Evolutionary conservation across 495 filamentous ascomycete genomes (phyloP).

Genomic region (Venustampulla echinocandica): DNA sequence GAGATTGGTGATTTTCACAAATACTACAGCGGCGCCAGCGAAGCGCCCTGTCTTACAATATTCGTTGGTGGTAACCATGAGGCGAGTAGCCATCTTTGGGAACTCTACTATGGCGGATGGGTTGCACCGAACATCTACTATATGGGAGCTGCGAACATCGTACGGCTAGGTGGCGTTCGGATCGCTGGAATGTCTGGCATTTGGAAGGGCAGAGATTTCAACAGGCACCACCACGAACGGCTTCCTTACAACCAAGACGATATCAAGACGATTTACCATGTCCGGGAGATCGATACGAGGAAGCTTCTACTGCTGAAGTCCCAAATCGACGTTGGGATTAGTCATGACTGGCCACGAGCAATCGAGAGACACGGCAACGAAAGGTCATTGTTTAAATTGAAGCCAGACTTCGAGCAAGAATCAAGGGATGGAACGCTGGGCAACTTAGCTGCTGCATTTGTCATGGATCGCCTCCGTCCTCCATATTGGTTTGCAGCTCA

Average conservation of each 20-base stretch:
- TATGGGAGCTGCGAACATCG: conserved; percentile 79
- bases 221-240: conserved; percentile 72
- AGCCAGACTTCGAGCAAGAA: conserved; percentile 65
- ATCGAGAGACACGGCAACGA: conserved; percentile 69
- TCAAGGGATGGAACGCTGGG: conserved; percentile 65
- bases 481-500: conserved; percentile 92
- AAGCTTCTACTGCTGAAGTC: conserved; percentile 79
- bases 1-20: conserved; percentile 81
- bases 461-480: conserved; percentile 73
- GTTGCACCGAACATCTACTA: conserved; percentile 96
- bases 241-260: conserved; percentile 72
- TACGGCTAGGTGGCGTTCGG: conserved; percentile 72
- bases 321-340: conserved; percentile 81
- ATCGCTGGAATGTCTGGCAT: conserved; percentile 92
- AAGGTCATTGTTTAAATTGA: conserved; percentile 52
- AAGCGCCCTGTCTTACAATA: conserved; percentile 78
- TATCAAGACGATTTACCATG: conserved; percentile 71
- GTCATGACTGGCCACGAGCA: conserved; percentile 87
- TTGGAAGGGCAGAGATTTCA: conserved; percentile 81
- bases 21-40: conserved; percentile 74
- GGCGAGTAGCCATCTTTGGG: conserved; percentile 74
- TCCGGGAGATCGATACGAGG: conserved; percentile 80
- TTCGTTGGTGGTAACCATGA: conserved; percentile 96
- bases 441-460: conserved; percentile 63
- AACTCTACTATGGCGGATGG: conserved; percentile 96